Base-by-base conservation (phyloP, 2,329 filamentous ascomycete species). In the Phaeoacremonium minimum region DNA sequence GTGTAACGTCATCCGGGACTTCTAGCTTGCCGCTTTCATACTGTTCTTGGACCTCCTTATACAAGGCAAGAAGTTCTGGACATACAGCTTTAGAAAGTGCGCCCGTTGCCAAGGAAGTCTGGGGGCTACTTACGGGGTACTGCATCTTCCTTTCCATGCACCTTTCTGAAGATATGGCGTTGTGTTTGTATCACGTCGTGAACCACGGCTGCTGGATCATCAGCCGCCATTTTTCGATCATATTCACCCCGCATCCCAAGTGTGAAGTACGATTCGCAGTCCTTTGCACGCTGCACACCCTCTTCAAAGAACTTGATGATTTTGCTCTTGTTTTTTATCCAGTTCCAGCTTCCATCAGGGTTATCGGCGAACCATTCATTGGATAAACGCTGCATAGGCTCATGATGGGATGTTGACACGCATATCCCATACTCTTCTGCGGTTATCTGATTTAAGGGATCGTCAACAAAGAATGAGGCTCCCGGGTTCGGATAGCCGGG, bases 401-500 rank as follows among this genome's bases (percentile, higher is more conserved):
- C 80, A 11, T 80, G 80, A 47, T 84, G 79, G 1, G 73, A 77
- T 0, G 77, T 80, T 4, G 75, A 77, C 53, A 83, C 73, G 4
- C 82, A 76, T 28, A 84, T 75, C 3, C 75, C 79, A 40, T 79
- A 83, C 37, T 73, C 69, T 37, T 84, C 74, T 0, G 80, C 80
- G 5, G 78, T 63, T 4, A 67, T 63, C 42, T 80, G 73, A 32
- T 74, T 83, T 6, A 66, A 58, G 0, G 69, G 61, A 35, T 84
- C 79, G 33, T 83, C 80, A 0, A 76, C 69, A 46, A 77, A 76
- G 57, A 85, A 83, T 44, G 75, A 75, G 22, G 70, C 69, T 7
- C 66, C 66, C 0, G 66, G 67, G 4, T 60, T 60, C 2, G 66
- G 66, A 26, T 63, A 65, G 11, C 58, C 64, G 6, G 72, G 69